Evolutionary conservation across 1,139 yeast species (phyloP).

Genomic region (Hemisphaericaspora lyxosophila): DNA sequence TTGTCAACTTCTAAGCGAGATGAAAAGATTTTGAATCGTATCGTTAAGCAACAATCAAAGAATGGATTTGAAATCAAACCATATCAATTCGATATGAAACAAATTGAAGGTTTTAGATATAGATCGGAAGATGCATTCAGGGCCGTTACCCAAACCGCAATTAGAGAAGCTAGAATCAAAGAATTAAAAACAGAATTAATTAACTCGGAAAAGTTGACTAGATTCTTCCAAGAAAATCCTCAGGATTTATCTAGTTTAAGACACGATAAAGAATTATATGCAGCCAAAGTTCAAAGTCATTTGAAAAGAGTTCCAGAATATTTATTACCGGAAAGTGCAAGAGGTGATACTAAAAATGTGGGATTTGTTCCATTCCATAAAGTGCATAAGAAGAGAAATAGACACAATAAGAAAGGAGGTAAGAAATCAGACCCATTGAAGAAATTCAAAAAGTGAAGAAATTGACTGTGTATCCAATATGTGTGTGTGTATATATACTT

Average conservation of each 20-base stretch:
- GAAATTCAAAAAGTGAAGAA: slow-evolving; percentile 29
- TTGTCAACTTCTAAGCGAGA: slow-evolving; percentile 73
- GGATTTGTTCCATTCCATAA: slow-evolving; percentile 78
- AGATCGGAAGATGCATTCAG: slow-evolving; percentile 97
- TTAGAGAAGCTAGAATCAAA: slow-evolving; percentile 90
- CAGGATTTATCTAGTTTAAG: slow-evolving; percentile 85
- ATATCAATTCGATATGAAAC: slow-evolving; percentile 87
- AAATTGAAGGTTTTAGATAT: slow-evolving; percentile 93
- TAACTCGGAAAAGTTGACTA: slow-evolving; percentile 83
- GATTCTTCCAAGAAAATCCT: slow-evolving; percentile 98
- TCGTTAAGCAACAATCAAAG: slow-evolving; percentile 73
- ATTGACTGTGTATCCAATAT: not conserved
- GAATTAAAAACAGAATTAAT: slow-evolving; percentile 87
- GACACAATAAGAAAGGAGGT: slow-evolving; percentile 35
- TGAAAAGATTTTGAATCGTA: slow-evolving; percentile 77
- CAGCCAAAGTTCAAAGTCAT: slow-evolving; percentile 79
- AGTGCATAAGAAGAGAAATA: slow-evolving; percentile 43
- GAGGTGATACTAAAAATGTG: slow-evolving; percentile 56
- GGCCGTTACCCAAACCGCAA: slow-evolving; percentile 85
- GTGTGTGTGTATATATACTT: slow-evolving; percentile 2
- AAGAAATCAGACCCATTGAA: slow-evolving; percentile 72
- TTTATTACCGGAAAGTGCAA: slow-evolving; percentile 77
- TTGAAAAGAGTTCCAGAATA: slow-evolving; percentile 92
- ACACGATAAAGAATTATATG: slow-evolving; percentile 87
- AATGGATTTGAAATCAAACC: slow-evolving; percentile 75